A percentile compares a stretch with the other conserved stretches of the same genome.
Evolutionary conservation across 257 asterid genomes (phyloP).

Genomic region (Prunella vulgaris): DNA sequence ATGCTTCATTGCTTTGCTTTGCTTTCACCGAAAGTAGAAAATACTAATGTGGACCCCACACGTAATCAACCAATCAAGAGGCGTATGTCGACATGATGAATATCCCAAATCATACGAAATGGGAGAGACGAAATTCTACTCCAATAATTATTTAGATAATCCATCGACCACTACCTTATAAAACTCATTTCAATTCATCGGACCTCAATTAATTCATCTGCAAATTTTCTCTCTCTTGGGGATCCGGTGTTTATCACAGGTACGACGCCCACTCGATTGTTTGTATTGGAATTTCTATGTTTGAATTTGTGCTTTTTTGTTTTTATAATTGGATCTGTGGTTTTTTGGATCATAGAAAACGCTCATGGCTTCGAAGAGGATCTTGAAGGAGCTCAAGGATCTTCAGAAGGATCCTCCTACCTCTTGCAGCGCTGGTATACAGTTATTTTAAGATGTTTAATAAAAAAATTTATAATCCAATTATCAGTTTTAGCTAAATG

Average conservation of each 20-base stretch:
- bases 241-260: conserved; percentile 19
- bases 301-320: background rate
- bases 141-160: conserved; percentile 12
- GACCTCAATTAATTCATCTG: conserved; percentile 7
- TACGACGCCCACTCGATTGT: background rate
- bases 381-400: conserved; percentile 45
- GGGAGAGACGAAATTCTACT: background rate
- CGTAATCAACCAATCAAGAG: conserved; percentile 25
- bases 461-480: background rate
- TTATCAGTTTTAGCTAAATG: conserved; percentile 4
- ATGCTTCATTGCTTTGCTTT: conserved; percentile 2
- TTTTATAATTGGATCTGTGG: conserved; percentile 17
- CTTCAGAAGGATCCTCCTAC: conserved; percentile 45
- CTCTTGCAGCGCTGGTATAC: conserved; percentile 40
- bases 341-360: conserved; percentile 18
- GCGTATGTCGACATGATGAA: conserved; percentile 26
- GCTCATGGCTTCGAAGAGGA: conserved; percentile 41
- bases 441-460: background rate
- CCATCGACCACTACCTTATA: conserved; percentile 17
- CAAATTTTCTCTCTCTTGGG: background rate
- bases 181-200: conserved; percentile 11
- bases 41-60: conserved; percentile 23
- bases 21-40: conserved; percentile 23
- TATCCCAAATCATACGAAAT: conserved; percentile 9
- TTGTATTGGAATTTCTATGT: background rate